Evolutionary conservation across 2,329 filamentous ascomycete genomes (phyloP), one percentile per base, ranked within the genome.

Genomic region (Neofusicoccum sp.): DNA sequence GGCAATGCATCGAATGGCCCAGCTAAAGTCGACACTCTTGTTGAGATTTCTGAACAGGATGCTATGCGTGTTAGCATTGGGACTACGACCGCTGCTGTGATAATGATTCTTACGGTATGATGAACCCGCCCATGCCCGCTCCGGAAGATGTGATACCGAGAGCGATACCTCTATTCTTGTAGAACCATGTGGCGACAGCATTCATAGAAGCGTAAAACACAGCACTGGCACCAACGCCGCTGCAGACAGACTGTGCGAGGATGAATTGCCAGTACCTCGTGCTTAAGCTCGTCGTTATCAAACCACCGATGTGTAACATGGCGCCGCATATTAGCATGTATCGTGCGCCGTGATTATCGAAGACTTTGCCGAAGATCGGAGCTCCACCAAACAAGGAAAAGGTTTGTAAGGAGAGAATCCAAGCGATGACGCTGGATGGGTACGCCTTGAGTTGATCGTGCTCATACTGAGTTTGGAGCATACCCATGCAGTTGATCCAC

Each of bases 1-100:
- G 0, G 83, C 88, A 1, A 89, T 78, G 14, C 87, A 81, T 4
- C 89, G 79, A 29, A 88, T 83, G 1, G 85, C 80, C 84, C 86
- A 89, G 0, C 79, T 74, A 66, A 89, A 89, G 0, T 86, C 86
- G 7, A 89, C 75, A 11, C 72, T 70, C 3, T 6, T 3, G 0
- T 83, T 81, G 6, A 85, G 73, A 61, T 83, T 79, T 62, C 84
- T 78, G 66, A 89, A 81, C 56, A 83, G 75, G 47, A 84, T 79
- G 77, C 79, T 66, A 67, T 45, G 8, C 31, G n/a, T 60, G 4
- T 12, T 22, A 31, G 31, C 34, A 56, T 4, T 8, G 16, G 29
- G 14, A 22, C 5, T 1, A 56, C 6, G 6, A 4, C 9, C 14
- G 14, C n/a, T 12, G 6, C 8, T 5, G 43, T 6, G 12, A n/a